A percentile compares a stretch with the other conserved stretches of the same genome.
Evolutionary conservation across 176 grass and related monocot species (phyloP).

Genomic region (Rhynchospora breviuscula): DNA sequence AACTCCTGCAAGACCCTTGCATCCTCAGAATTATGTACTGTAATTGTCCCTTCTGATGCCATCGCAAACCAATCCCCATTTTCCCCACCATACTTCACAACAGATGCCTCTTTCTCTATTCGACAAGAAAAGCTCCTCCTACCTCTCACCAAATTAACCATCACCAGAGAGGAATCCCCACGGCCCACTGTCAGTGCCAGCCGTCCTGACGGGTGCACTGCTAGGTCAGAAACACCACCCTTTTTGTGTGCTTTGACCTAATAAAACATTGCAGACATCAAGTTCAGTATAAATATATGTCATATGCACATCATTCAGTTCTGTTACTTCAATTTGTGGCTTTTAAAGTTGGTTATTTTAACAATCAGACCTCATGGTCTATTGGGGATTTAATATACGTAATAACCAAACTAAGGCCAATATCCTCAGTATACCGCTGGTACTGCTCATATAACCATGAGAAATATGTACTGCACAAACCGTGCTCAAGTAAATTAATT

Average conservation of each 20-base stretch:
- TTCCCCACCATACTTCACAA: constrained; percentile 36
- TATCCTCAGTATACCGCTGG: not conserved
- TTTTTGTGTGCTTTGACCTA: constrained; percentile 28
- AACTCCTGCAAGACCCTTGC: constrained; percentile 70
- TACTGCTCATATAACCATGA: not conserved
- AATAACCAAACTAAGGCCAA: not conserved
- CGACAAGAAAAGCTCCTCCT: constrained; percentile 68
- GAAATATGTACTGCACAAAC: not conserved
- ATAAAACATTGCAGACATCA: not conserved
- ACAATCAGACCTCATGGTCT: not conserved
- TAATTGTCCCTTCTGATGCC: constrained; percentile 44
- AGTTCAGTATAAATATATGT: not conserved
- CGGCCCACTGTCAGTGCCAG: constrained; percentile 66
- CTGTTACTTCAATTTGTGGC: not conserved
- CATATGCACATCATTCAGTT: not conserved
- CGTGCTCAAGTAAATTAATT: not conserved
- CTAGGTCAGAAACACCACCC: constrained; percentile 34
- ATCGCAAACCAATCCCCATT: constrained; percentile 45
- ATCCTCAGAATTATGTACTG: constrained; percentile 70
- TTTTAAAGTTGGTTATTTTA: not conserved
- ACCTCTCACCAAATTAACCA: constrained; percentile 69
- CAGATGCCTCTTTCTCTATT: constrained; percentile 47
- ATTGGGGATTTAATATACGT: not conserved
- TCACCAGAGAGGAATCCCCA: constrained; percentile 39
- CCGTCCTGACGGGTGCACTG: constrained; percentile 62